phyloP scores from a whole-genome alignment of 192 early-diverging fungal species.

The Coemansia asiatica region DNA sequence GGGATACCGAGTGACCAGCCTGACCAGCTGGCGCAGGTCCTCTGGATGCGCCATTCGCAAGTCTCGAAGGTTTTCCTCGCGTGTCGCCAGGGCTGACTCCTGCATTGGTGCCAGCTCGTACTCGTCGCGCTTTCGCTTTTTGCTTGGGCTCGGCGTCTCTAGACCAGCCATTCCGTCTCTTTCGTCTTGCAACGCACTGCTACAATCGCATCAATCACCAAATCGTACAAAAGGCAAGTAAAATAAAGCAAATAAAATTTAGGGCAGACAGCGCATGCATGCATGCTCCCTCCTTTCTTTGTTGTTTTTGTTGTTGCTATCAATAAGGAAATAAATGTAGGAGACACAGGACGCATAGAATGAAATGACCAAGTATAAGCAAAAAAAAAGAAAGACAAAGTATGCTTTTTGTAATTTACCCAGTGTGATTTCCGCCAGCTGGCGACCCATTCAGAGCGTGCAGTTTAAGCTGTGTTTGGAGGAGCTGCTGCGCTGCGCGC shows the following conservation, averaged over 20 bases:
- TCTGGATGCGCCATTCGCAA: conserved; percentile 51
- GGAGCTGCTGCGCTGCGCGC: conserved; percentile 79
- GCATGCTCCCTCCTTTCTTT: not conserved
- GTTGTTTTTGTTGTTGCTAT: not conserved
- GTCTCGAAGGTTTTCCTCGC: conserved; percentile 32
- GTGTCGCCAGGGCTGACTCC: conserved; percentile 25
- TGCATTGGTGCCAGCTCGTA: conserved; percentile 48
- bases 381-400: too few relatives aligned
- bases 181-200: not conserved
- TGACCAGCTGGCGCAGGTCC: conserved; percentile 44
- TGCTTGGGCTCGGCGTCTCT: conserved; percentile 19
- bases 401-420: not conserved
- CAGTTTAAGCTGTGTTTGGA: conserved; percentile 76
- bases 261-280: not conserved
- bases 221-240: not conserved
- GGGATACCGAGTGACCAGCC: conserved; percentile 27
- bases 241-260: not conserved
- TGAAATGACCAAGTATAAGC: not conserved
- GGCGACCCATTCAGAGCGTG: conserved; percentile 53
- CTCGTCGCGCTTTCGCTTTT: conserved; percentile 57
- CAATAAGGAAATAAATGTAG: not conserved
- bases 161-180: not conserved
- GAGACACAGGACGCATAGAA: not conserved
- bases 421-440: not conserved
- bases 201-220: not conserved